Base-by-base conservation (phyloP, 2,329 filamentous ascomycete genomes). In the Alternaria dauci region DNA sequence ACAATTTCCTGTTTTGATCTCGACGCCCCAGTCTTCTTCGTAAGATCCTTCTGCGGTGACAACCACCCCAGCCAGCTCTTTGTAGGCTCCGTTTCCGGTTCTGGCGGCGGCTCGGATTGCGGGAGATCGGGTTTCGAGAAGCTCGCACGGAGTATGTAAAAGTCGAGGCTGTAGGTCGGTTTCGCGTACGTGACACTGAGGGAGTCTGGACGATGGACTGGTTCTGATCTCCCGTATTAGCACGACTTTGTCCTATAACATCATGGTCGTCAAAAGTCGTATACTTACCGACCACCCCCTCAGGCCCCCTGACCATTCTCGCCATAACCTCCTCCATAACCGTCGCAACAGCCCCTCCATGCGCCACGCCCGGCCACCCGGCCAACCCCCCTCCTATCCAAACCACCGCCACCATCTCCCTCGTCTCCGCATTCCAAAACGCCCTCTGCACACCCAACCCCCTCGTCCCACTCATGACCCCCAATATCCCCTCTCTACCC, bases 311-410 rank as follows among this genome's bases (percentile, higher is more conserved):
- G 78, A 69, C 86, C 84, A 87, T 88, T 43, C 89, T 82, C n/a
- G 88, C 87, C 62, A 92, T 82, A 52, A 84, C 86, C 80, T 93
- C 91, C 74, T 91, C 87, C 38, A 93, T 78, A 4, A 91, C 76
- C 0, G 88, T 92, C 8, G 88, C 89, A 50, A 91, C 82, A 7
- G 85, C 82, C 14, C 91, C 91, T 56, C 91, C 91, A 79, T 94
- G 91, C 52, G 88, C 87, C 41, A 91, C 82, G 12, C 86, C 85
- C 1, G 91, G 91, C 89, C 90, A 94, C 4, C 91, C 91, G 48
- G 84, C 81, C 20, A 90, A 73, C 1, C 82, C 86, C n/a, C 81
- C 76, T 7, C 91, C 91, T 55, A 93, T 84, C 81, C 84, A 91
- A 5, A 93, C 81, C n/a, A 93, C 82, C 51, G 83, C 85, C 11